phyloP scores from a whole-genome alignment of 345 rosid species.

The Rhizophora mangle region DNA sequence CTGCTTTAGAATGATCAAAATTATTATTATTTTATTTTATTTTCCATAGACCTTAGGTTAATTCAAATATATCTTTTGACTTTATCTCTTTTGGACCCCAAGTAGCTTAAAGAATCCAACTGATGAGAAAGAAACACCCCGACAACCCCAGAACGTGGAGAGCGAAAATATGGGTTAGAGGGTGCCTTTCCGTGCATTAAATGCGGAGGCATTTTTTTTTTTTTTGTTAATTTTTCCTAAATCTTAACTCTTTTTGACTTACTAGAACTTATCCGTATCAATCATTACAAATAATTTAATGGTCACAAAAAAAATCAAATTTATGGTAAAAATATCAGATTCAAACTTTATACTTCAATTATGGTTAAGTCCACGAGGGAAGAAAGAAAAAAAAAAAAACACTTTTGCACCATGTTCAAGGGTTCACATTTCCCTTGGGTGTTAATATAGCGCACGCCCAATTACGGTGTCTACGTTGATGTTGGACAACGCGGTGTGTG shows the following conservation, averaged over 20 bases:
- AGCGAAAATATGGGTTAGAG: neutral
- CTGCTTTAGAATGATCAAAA: neutral
- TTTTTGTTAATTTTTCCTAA: constrained; percentile 9
- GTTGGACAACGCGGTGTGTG: no score
- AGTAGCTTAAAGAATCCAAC: constrained; percentile 1
- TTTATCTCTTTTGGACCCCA: no score
- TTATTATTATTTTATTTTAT: neutral
- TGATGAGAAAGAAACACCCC: neutral
- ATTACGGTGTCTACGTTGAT: neutral
- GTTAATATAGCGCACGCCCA: neutral
- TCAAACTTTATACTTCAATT: no score
- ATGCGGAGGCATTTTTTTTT: constrained; percentile 18
- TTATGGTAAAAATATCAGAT: no score
- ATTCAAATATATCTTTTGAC: no score
- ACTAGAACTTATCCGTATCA: neutral
- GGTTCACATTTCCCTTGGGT: constrained; percentile 15
- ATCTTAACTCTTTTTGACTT: neutral
- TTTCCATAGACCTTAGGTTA: neutral
- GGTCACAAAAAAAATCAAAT: no score
- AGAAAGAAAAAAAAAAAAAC: neutral
- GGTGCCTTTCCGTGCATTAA: constrained; percentile 26
- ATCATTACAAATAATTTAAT: no score
- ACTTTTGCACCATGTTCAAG: neutral
- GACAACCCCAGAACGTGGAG: neutral
- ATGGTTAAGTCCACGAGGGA: no score